Conservation (phyloP, 108 stramenopile genomes). For the Discostella stelligeroides region DNA sequence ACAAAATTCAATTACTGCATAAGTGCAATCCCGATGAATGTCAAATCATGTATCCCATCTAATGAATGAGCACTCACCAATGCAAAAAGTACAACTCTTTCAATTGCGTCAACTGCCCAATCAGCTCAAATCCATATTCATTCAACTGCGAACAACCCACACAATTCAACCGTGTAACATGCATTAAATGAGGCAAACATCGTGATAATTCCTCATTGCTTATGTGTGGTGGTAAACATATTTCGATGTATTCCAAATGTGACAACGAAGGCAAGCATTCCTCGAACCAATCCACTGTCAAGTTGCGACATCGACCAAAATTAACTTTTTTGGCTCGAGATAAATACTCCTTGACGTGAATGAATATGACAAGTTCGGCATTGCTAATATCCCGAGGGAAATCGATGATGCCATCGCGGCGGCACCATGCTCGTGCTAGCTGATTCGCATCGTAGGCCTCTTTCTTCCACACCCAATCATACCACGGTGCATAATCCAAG, state of each 20-base stretch:
- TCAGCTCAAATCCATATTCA: constrained; percentile 18
- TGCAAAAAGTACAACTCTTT: constrained; percentile 48
- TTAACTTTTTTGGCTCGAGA: constrained; percentile 18
- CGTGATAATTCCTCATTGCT: constrained; percentile 36
- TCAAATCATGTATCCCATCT: too few relatives aligned
- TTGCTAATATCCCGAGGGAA: constrained; percentile 39
- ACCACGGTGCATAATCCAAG: constrained; percentile 41
- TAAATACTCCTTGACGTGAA: constrained; percentile 30
- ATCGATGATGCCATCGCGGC: constrained; percentile 29
- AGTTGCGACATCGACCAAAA: constrained; percentile 33
- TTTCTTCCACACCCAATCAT: constrained; percentile 49
- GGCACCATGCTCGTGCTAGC: constrained; percentile 38
- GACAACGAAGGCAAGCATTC: constrained; percentile 15
- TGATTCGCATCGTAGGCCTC: constrained; percentile 18
- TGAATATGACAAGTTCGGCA: constrained; percentile 40
- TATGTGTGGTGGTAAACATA: constrained; percentile 28
- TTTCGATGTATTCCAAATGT: constrained; percentile 31
- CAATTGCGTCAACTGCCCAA: constrained; percentile 31
- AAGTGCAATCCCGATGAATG: too few relatives aligned
- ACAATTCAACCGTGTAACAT: constrained; percentile 37
- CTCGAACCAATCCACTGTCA: constrained; percentile 41
- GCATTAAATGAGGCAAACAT: constrained; percentile 19
- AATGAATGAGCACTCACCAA: constrained; percentile 22
- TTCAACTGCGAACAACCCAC: constrained; percentile 40
- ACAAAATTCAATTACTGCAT: background rate